Percentiles rank a stretch among this genome's conserved stretches.
Conservation (phyloP, 1,284 basidiomycete species). For the Cystobasidiaceae sp. region DNA sequence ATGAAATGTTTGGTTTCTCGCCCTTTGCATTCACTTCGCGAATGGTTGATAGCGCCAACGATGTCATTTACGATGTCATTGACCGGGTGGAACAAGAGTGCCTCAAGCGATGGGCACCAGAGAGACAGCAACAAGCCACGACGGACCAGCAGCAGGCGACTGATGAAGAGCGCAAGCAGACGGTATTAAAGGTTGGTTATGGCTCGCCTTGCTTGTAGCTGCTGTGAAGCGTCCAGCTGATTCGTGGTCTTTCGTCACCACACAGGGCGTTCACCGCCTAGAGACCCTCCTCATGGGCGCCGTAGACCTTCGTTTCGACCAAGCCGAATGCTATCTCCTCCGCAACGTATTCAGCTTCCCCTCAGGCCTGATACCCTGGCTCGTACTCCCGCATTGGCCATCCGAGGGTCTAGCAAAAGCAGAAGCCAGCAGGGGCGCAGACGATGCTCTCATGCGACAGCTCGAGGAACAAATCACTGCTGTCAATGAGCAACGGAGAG, state of each 20-base stretch:
- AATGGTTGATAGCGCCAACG: slow-evolving; percentile 30
- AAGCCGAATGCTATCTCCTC: slow-evolving; percentile 40
- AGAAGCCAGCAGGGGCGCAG: slow-evolving; percentile 7
- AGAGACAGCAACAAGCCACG: too few relatives aligned
- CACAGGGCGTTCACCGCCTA: slow-evolving; percentile 39
- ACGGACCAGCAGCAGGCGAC: background rate
- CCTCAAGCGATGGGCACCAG: slow-evolving; percentile 6
- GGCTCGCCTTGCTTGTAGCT: too few relatives aligned
- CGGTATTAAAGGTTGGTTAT: slow-evolving; percentile 13
- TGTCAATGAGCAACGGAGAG: slow-evolving; percentile 36
- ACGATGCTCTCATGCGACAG: slow-evolving; percentile 31
- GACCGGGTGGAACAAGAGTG: slow-evolving; percentile 30
- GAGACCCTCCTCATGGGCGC: slow-evolving; percentile 40
- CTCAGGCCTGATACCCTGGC: slow-evolving; percentile 35
- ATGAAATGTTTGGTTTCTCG: slow-evolving; percentile 29
- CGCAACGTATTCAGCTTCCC: slow-evolving; percentile 39
- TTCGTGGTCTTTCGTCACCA: too few relatives aligned
- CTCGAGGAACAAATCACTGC: slow-evolving; percentile 36
- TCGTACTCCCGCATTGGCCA: slow-evolving; percentile 37
- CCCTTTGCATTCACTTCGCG: slow-evolving; percentile 22
- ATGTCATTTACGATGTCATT: slow-evolving; percentile 32
- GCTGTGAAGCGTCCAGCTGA: too few relatives aligned
- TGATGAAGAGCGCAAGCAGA: slow-evolving; percentile 14
- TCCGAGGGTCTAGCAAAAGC: background rate
- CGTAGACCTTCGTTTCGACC: slow-evolving; percentile 41